Conservation (phyloP, 129 eudicot genomes). For the Gnaphalium uliginosum region DNA sequence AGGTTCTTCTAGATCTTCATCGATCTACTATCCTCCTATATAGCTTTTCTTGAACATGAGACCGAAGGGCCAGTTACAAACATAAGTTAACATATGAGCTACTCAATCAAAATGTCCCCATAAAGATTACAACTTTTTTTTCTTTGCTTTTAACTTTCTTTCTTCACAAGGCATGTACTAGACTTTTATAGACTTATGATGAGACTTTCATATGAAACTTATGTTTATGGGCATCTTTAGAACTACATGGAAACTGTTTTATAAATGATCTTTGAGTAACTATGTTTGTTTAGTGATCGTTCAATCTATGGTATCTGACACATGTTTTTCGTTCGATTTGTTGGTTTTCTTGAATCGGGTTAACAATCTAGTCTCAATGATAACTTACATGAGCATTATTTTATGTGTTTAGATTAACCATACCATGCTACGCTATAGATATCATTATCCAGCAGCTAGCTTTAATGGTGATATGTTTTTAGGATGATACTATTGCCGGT, state of each 20-base stretch:
- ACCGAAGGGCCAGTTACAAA: neutral
- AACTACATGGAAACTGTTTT: slow-evolving; percentile 18
- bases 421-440: neutral
- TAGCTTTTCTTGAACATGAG: neutral
- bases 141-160: neutral
- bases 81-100: slow-evolving; percentile 10
- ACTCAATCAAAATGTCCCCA: neutral
- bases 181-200: too few relatives aligned
- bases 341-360: neutral
- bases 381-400: neutral
- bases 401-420: neutral
- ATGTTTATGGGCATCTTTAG: slow-evolving; percentile 1
- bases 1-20: slow-evolving; percentile 27
- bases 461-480: neutral
- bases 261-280: slow-evolving; percentile 5
- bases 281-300: neutral
- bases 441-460: neutral
- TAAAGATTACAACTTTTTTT: neutral
- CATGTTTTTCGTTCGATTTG: neutral
- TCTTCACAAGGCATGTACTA: neutral
- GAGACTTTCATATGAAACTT: slow-evolving; percentile 1
- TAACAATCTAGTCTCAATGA: neutral
- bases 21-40: neutral
- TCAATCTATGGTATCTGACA: neutral
- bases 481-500: neutral